Base-by-base conservation (phyloP, 1,284 basidiomycete genomes). In the Trichosporon faecale region DNA sequence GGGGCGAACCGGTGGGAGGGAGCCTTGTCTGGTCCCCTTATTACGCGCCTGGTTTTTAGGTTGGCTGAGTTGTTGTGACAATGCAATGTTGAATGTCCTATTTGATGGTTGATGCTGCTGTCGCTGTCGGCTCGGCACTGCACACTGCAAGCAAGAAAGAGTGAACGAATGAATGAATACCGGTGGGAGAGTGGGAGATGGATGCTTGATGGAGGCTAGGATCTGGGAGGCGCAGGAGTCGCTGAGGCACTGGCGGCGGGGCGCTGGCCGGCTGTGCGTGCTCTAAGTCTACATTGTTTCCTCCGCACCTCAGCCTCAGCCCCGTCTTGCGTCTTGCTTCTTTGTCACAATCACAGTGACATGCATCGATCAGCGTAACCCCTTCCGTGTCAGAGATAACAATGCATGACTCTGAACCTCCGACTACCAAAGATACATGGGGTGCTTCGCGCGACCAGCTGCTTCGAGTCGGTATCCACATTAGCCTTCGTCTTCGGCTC, bases 1-100 rank as follows among this genome's bases (percentile, higher is more conserved):
- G 21, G 21, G 49, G 49, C 6, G 40, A 18, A 12, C 7, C 23
- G 21, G 57, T 31, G 7, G 27, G 29, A 9, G 27, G 57, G 57
- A 61, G 29, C n/a, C 57, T 61, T 61, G 57, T 61, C 57, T 31
- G 57, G 57, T n/a, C 57, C 57, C 57, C 27, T 31, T 61, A 23
- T 61, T 61, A 61, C 57, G 57, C 57, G 57, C 57, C 57, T 61
- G 27, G 57, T 61, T 60, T 60, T 31, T 31, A 12, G 57, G 16
- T 31, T 31, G 7, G 57, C 8, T 16, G 29, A 7, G 16, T 35
- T 14, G 57, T 18, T 1, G 29, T 31, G 25, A 23, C 8, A 25
- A 55, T n/a, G n/a, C n/a, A n/a, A n/a, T n/a, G n/a, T n/a, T n/a
- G n/a, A n/a, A n/a, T n/a, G n/a, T n/a, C n/a, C n/a, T n/a, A n/a